Evolutionary conservation across 305 asterid genomes (phyloP).

Genomic region (Solanum aculeatissimum): DNA sequence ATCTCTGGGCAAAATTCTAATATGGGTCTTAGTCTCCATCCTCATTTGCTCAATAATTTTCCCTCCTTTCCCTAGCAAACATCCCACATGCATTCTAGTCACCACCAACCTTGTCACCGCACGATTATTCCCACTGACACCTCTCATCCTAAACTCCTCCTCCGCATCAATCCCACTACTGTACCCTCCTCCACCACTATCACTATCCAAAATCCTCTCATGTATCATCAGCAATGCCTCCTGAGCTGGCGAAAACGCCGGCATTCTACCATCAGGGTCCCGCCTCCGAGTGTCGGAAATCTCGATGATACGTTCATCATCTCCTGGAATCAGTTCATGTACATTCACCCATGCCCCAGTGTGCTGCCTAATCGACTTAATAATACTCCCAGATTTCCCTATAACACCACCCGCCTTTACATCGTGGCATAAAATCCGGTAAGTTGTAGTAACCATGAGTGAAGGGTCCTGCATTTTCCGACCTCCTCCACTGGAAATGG

Average conservation of each 20-base stretch:
- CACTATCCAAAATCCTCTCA: constrained; percentile 75
- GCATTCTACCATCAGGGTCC: constrained; percentile 70
- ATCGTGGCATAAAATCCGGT: constrained; percentile 73
- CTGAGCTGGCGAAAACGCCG: constrained; percentile 72
- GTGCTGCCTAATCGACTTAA: constrained; percentile 77
- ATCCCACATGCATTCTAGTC: constrained; percentile 74
- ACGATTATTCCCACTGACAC: constrained; percentile 26
- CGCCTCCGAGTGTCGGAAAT: constrained; percentile 65
- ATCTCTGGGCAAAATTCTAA: constrained; percentile 77
- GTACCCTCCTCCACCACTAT: constrained; percentile 31
- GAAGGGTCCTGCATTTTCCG: constrained; percentile 53
- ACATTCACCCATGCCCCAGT: constrained; percentile 95
- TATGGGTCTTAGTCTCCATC: constrained; percentile 77
- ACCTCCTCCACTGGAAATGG: constrained; percentile 18
- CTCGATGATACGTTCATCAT: constrained; percentile 91
- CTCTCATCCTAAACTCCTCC: constrained; percentile 35
- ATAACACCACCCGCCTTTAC: constrained; percentile 88
- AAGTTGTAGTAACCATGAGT: constrained; percentile 70
- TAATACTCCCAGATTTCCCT: constrained; percentile 84
- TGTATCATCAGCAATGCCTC: constrained; percentile 82
- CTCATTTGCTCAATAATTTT: constrained; percentile 93
- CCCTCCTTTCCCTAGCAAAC: constrained; percentile 92
- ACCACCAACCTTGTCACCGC: constrained; percentile 87
- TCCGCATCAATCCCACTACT: constrained; percentile 47
- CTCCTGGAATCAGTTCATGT: constrained; percentile 70